Percentiles rank a stretch among this genome's conserved stretches.
Conservation (phyloP, 768 basidiomycete species). For the Saitozyma sp. region DNA sequence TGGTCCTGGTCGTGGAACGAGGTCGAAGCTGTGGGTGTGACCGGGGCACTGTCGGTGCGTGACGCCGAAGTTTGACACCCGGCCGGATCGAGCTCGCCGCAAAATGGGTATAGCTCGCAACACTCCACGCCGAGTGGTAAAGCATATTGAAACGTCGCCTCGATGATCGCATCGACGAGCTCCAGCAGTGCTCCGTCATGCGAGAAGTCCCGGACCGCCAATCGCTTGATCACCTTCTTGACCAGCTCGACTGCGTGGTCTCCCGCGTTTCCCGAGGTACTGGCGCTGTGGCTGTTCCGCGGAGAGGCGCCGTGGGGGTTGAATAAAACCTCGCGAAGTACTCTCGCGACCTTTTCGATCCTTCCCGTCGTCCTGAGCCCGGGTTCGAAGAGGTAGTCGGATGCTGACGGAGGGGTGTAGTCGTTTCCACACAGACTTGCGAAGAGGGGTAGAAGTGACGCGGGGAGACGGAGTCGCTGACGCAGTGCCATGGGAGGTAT, state of each 20-base stretch:
- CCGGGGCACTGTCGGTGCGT: neutral
- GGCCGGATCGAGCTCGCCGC: constrained; percentile 22
- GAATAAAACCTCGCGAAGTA: constrained; percentile 41
- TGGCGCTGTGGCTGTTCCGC: neutral
- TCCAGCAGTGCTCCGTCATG: constrained; percentile 30
- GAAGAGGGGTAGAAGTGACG: constrained; percentile 43
- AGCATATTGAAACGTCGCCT: constrained; percentile 48
- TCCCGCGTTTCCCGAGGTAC: constrained; percentile 24
- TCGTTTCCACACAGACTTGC: constrained; percentile 49
- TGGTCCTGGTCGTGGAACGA: neutral
- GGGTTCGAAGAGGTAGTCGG: constrained; percentile 36
- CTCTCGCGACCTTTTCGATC: constrained; percentile 47
- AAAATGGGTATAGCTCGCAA: constrained; percentile 37
- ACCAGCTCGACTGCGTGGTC: constrained; percentile 47
- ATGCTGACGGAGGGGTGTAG: constrained; percentile 35
- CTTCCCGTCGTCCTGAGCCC: constrained; percentile 15
- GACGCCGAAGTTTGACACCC: constrained; percentile 17
- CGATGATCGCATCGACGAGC: constrained; percentile 45
- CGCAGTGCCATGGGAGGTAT: constrained; percentile 38
- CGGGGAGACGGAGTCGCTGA: constrained; percentile 41
- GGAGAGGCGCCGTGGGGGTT: neutral
- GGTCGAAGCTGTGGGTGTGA: neutral
- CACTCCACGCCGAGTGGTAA: constrained; percentile 32
- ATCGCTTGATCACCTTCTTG: constrained; percentile 31
- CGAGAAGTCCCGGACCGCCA: constrained; percentile 30